A percentile compares a stretch with the other conserved stretches of the same genome.
Evolutionary conservation across 1,284 basidiomycete species (phyloP).

Genomic region (Phaffia rhodozyma): DNA sequence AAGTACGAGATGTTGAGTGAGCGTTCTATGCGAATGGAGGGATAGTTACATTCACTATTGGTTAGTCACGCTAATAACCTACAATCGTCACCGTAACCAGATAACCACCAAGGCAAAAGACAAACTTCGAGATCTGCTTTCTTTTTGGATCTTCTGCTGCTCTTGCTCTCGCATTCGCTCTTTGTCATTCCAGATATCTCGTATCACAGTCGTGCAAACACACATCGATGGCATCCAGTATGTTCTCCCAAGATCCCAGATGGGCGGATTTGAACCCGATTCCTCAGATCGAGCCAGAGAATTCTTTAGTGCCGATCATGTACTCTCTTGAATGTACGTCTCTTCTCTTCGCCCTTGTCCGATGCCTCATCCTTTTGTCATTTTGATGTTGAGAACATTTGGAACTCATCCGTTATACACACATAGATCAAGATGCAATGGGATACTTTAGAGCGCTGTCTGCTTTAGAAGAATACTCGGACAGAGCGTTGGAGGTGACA

Average conservation of each 20-base stretch:
- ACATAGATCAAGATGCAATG: conserved; percentile 78
- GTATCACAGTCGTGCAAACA: background rate
- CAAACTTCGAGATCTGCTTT: no score
- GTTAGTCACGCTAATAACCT: no score
- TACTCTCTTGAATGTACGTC: conserved; percentile 72
- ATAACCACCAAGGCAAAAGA: no score
- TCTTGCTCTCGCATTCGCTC: background rate
- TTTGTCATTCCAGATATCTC: background rate
- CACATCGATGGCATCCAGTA: background rate
- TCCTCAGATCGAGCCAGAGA: conserved; percentile 60
- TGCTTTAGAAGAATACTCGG: conserved; percentile 58
- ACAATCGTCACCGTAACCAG: no score
- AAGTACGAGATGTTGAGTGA: no score
- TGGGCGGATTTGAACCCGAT: conserved; percentile 71
- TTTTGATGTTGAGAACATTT: background rate
- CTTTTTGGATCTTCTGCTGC: no score
- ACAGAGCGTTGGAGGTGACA: conserved; percentile 69
- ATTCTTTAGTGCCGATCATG: conserved; percentile 75
- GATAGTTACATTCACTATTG: no score
- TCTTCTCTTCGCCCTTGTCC: conserved; percentile 20
- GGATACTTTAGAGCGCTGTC: conserved; percentile 79
- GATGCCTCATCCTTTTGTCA: background rate
- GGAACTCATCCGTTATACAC: background rate
- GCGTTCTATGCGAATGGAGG: no score
- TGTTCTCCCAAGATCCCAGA: conserved; percentile 37